Conservation (phyloP, 2,329 filamentous ascomycete genomes). For the Xylaria sp. region DNA sequence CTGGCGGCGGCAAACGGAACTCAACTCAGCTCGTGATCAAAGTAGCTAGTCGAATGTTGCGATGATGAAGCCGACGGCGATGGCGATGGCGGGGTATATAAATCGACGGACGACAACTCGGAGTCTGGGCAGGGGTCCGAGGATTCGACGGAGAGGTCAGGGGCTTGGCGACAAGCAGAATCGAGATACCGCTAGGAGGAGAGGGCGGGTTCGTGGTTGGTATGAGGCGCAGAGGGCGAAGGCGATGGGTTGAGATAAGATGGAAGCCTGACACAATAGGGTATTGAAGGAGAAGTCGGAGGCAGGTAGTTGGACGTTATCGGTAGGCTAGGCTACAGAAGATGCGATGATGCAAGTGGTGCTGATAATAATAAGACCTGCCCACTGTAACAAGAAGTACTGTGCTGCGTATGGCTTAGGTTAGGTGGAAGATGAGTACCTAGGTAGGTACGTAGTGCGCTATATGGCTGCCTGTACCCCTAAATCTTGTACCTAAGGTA, state of each 20-base stretch:
- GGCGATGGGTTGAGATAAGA: slow-evolving; percentile 8
- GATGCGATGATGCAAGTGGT: slow-evolving; percentile 40
- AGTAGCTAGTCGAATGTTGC: background rate
- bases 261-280: slow-evolving; percentile 20
- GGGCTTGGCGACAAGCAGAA: slow-evolving; percentile 10
- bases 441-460: background rate
- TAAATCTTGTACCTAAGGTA: too few relatives aligned
- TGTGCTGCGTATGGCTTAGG: background rate
- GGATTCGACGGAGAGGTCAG: background rate
- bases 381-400: slow-evolving; percentile 9
- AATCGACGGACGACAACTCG: slow-evolving; percentile 30
- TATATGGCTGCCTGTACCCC: background rate
- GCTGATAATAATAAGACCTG: slow-evolving; percentile 27
- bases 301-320: slow-evolving; percentile 21
- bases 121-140: slow-evolving; percentile 16
- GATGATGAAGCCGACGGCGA: slow-evolving; percentile 27
- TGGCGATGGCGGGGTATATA: slow-evolving; percentile 42
- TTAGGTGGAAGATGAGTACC: background rate
- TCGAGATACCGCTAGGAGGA: background rate
- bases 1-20: slow-evolving; percentile 10
- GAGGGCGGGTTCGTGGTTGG: background rate
- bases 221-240: slow-evolving; percentile 13
- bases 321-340: slow-evolving; percentile 10
- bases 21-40: slow-evolving; percentile 5
- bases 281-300: slow-evolving; percentile 2